Evolutionary conservation across 2,329 filamentous ascomycete genomes (phyloP).

Genomic region (Zasmidium angulare): DNA sequence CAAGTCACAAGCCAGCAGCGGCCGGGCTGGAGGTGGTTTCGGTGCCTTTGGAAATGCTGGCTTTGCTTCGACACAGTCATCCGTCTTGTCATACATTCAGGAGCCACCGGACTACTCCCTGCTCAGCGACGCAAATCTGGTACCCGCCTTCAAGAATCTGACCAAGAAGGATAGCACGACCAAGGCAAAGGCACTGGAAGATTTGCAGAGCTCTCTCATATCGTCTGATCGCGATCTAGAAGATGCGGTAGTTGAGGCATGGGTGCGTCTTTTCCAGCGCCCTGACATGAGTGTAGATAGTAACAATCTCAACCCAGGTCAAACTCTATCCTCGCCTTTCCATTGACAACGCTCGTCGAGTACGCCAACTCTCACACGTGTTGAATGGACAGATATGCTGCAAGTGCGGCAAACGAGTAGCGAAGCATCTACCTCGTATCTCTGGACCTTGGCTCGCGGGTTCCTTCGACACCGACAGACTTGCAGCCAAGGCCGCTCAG

Average conservation of each 20-base stretch:
- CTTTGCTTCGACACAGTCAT: conserved; percentile 52
- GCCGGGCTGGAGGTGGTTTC: conserved; percentile 47
- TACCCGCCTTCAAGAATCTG: conserved; percentile 90
- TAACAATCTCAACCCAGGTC: conserved; percentile 55
- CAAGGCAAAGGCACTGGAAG: conserved; percentile 85
- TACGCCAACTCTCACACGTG: conserved; percentile 80
- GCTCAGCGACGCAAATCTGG: conserved; percentile 76
- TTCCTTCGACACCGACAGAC: conserved; percentile 79
- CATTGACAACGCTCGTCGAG: conserved; percentile 83
- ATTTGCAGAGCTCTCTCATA: conserved; percentile 68
- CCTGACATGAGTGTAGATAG: conserved; percentile 29
- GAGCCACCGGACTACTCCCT: conserved; percentile 78
- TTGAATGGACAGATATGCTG: conserved; percentile 65
- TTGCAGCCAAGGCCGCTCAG: conserved; percentile 71
- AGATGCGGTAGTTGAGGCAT: conserved; percentile 80
- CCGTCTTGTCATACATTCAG: conserved; percentile 79
- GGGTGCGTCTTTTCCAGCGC: conserved; percentile 60
- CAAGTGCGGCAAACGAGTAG: conserved; percentile 74
- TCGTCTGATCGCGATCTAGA: conserved; percentile 63
- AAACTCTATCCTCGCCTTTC: conserved; percentile 84
- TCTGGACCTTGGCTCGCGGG: conserved; percentile 91
- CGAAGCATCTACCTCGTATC: conserved; percentile 71
- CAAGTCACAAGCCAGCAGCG: conserved; percentile 64
- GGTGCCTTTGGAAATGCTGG: conserved; percentile 39
- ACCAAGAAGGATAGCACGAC: conserved; percentile 92